Base-by-base conservation (phyloP, 75 land plant genomes). In the Pseudotsuga menziesii region DNA sequence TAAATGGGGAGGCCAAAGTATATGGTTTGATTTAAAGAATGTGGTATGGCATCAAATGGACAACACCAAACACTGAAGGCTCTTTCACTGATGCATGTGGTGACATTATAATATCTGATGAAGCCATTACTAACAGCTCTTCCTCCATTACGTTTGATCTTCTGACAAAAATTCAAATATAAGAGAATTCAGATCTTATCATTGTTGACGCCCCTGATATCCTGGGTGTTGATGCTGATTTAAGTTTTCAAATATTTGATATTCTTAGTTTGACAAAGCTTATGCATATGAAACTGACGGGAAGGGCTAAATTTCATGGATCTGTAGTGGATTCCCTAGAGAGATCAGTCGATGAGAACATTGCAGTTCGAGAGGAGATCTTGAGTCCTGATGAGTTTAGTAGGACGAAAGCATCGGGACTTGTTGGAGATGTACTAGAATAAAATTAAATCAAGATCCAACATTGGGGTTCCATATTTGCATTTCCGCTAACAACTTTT, bases 31-130 rank as follows among this genome's bases (percentile, higher is more conserved):
- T 97, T 52, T 82, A 91, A 75, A 91, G 72, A 81, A 98, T 98
- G 98, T 97, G 91, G 58, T 95, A 93, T 87, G 98, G 95, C 72
- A 92, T 97, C 20, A 95, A 93, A 72, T 97, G 99, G 99, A 84
- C 84, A 78, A 95, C 97, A 61, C 98, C 99, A 63, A 88, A 91
- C 60, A 98, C 99, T 66, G 93, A 97, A 76, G 99, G 92, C 7
- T 91, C 99, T 73, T 91, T 97, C 32, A 78, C 60, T 85, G 96
- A 92, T 85, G 93, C 92, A 22, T 91, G 91, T 66, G 99, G 99
- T 56, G 93, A 95, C 63, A 84, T 97, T 63, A 82, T 86, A 73
- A 91, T 97, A 29, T 89, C 98, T 17, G 92, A 91, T 84, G 96
- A 95, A 41, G 82, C 78, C 81, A 84, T 95, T 61, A 78, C 84